These are phyloP conservation scores for Escallonia herrerae DNA, from an alignment of 129 eudicot species.

Conservation along the genomic window DNA sequence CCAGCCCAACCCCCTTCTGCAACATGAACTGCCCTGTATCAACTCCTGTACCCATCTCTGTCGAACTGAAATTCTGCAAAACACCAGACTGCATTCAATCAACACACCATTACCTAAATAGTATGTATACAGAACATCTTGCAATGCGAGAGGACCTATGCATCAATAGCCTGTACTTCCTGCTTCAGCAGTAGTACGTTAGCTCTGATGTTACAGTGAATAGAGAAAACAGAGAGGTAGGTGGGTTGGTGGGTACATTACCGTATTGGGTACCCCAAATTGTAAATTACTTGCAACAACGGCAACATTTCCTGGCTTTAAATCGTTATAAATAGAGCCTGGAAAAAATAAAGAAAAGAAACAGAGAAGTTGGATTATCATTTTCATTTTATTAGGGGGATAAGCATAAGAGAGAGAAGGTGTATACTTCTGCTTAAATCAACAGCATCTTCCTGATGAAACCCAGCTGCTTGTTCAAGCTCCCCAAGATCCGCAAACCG, in stretches of 20 bases:
- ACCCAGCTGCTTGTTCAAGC: conserved; percentile 45
- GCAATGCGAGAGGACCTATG: too few species aligned
- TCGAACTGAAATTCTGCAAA: conserved; percentile 49
- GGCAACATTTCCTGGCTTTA: conserved; percentile 48
- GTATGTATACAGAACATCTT: neutral
- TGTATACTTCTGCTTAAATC: conserved; percentile 73
- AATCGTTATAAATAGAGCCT: conserved; percentile 59
- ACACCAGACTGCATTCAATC: conserved; percentile 19
- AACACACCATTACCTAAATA: conserved; percentile 1
- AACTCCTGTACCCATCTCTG: conserved; percentile 56
- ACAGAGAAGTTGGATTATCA: conserved; percentile 1
- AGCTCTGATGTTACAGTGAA: too few species aligned
- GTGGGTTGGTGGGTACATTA: conserved; percentile 21
- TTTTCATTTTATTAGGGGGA: neutral
- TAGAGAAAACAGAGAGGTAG: neutral
- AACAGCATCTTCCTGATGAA: conserved; percentile 72
- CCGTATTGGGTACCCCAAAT: conserved; percentile 56
- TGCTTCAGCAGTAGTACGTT: too few species aligned
- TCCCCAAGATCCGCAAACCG: conserved; percentile 65
- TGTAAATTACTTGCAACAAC: conserved; percentile 44
- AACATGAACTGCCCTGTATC: conserved; percentile 60
- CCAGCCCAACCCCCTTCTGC: conserved; percentile 40
- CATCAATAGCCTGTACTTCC: too few species aligned
- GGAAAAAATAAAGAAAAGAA: conserved; percentile 9
- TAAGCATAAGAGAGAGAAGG: conserved; percentile 5